phyloP scores from a whole-genome alignment of 1,284 basidiomycete genomes.

The Uromyces viciae-fabae region DNA sequence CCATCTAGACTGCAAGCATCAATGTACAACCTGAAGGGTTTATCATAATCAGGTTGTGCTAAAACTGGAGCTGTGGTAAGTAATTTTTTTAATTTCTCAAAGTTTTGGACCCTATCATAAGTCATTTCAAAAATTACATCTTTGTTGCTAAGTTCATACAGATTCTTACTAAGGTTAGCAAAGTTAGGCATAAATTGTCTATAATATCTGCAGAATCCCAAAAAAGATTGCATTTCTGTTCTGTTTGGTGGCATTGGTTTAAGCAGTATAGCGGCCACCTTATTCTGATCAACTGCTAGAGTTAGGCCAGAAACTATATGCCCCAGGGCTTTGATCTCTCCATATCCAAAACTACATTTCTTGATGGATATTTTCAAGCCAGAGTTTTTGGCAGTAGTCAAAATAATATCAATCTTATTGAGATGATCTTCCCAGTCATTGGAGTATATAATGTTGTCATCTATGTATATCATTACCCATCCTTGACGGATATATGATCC shows the following conservation, averaged over 20 bases:
- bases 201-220: neutral
- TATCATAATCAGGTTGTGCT: neutral
- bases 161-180: neutral
- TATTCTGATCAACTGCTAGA: neutral
- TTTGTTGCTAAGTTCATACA: neutral
- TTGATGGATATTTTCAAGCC: neutral
- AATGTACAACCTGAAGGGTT: neutral
- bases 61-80: neutral
- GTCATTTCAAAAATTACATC: neutral
- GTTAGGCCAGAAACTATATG: neutral
- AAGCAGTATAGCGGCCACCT: neutral
- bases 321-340: neutral
- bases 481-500: too few species aligned
- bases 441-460: neutral
- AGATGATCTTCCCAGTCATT: neutral
- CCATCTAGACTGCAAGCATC: neutral
- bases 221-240: neutral
- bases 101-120: neutral
- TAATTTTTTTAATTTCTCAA: neutral
- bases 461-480: constrained; percentile 4
- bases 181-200: neutral
- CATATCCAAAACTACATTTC: neutral
- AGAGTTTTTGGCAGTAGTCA: neutral
- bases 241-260: constrained; percentile 49
- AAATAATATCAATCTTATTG: neutral